Evolutionary conservation across 257 asterid genomes (phyloP), one percentile per base, ranked within the genome.

Genomic region (Cynanchum wilfordii): DNA sequence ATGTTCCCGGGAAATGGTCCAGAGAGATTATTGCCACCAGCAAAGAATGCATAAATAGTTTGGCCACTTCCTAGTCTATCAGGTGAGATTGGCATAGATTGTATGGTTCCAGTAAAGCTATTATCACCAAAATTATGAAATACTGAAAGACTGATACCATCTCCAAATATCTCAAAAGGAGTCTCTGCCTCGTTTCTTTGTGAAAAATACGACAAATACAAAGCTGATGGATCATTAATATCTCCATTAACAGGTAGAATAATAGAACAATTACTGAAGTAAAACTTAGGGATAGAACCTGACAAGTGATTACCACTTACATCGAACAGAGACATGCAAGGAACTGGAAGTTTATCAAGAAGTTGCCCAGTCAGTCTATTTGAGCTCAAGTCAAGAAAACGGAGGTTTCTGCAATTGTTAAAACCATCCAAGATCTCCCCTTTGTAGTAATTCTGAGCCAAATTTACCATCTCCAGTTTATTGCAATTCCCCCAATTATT

Each of bases 241-340:
- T 66, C 80, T n/a, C 80, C 69, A 40, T 11, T 44, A 42, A 30
- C 52, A 74, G 86, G 73, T 2, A 20, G 75, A 33, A 75, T 33
- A 38, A 74, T 81, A 75, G 81, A 85, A 81, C 97, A 91, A 36
- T 79, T 72, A 65, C 69, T 70, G 55, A 72, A 66, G 27, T 59
- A 73, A 64, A 94, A 91, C 78, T 70, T 84, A 19, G 99, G 99
- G 51, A 94, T 84, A 3, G 91, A 64, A 29, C 99, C 99, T 0
- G 97, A 85, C 33, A 94, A 71, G 77, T 0, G 12, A 83, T 94
- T 94, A 63, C 80, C 89, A 47, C 96, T 91, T 71, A 91, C 80
- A 79, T 94, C 96, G 55, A 94, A 94, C 73, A 89, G 77, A 77
- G 73, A 75, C 97, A 91, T 89, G 80, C 97, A 94, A 60, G 95